phyloP scores from a whole-genome alignment of 2,329 filamentous ascomycete species.

The Scedosporium aurantiacum region DNA sequence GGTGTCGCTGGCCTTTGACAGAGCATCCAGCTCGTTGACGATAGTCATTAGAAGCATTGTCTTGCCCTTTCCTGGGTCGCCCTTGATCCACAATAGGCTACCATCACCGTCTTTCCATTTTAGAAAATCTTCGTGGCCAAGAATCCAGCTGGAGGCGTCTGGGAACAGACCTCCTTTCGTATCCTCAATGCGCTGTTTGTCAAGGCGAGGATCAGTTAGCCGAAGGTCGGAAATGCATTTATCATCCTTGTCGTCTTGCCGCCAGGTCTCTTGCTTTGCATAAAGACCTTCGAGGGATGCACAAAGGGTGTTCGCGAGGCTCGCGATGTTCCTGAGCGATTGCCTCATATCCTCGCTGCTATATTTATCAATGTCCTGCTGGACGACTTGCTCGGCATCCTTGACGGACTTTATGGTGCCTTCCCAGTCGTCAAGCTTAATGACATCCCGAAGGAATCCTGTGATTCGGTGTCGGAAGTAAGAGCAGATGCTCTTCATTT shows the following conservation, averaged over 20 bases:
- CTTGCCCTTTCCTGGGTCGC: conserved; percentile 30
- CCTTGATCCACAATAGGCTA: conserved; percentile 25
- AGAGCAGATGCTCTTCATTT: conserved; percentile 27
- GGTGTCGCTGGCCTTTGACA: not conserved
- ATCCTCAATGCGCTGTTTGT: conserved; percentile 20
- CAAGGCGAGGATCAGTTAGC: conserved; percentile 19
- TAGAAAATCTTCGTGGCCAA: conserved; percentile 15
- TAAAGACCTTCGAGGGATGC: not conserved
- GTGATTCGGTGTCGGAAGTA: conserved; percentile 20
- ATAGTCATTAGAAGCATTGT: conserved; percentile 30
- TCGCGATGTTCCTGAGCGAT: not conserved
- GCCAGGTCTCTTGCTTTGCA: not conserved
- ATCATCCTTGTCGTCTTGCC: not conserved
- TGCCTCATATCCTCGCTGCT: not conserved
- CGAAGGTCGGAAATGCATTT: conserved; percentile 5
- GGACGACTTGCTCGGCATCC: conserved; percentile 1
- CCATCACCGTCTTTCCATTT: conserved; percentile 14
- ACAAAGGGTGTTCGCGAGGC: not conserved
- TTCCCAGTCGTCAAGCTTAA: conserved; percentile 16
- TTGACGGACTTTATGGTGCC: not conserved
- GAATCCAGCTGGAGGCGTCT: conserved; percentile 22
- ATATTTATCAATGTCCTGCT: conserved; percentile 1
- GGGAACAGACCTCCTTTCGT: conserved; percentile 15
- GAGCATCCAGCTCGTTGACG: conserved; percentile 14
- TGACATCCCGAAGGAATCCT: conserved; percentile 18